Base-by-base conservation (phyloP, 176 grass and related monocot genomes). In the Puccinellia tenuiflora region DNA sequence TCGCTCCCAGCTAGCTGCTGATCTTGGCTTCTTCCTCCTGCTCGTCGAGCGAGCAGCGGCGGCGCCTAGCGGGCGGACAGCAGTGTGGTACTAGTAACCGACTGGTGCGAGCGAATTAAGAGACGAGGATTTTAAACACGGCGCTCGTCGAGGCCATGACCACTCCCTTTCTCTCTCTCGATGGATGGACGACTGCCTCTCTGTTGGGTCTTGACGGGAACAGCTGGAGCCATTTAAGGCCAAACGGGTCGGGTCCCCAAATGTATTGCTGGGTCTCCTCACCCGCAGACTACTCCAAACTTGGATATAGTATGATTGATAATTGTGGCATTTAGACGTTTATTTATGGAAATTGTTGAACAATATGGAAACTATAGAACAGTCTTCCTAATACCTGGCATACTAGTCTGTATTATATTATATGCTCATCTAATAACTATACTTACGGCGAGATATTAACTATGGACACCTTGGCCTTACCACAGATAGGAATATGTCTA, bases 181-280 rank as follows among this genome's bases (percentile, higher is more conserved):
- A n/a, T 34, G 4, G n/a, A n/a, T n/a, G n/a, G n/a, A n/a, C n/a
- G n/a, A n/a, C n/a, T 34, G 63, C 33, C 34, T 14, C 84, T 82
- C 56, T 86, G 82, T 85, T 86, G 87, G 87, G 86, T 80, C 84
- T 79, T 79, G 90, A 82, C 86, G 89, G 82, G 80, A 73, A 92
- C 90, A 95, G 88, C 93, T 88, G 88, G 90, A 88, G 93, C 82
- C 69, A 96, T 92, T 96, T 90, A 96, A 83, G 86, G 74, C 75
- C 57, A 83, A 91, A 63, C 84, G 67, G 85, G 62, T 91, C 91
- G 91, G 94, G 76, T 91, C 81, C 79, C 37, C 79, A 88, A 63
- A 46, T 13, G 73, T 48, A n/a, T 43, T 43, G 40, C 40, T n/a
- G n/a, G n/a, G 6, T 31, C 46, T 51, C 63, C 61, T 42, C 45